Evolutionary conservation across 2,329 filamentous ascomycete genomes (phyloP).

Genomic region (Botrytis porri): DNA sequence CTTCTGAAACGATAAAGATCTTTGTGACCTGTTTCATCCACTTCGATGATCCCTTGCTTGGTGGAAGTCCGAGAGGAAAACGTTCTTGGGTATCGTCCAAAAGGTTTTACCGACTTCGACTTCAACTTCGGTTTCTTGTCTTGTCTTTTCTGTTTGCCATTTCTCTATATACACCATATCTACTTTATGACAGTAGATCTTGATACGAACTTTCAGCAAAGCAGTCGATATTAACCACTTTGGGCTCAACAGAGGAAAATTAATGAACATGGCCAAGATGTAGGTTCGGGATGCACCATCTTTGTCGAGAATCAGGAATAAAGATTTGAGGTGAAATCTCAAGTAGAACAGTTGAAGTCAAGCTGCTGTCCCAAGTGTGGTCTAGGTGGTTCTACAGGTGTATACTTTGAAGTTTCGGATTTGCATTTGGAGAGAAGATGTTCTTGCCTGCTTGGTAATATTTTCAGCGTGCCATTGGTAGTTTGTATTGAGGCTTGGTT

Average conservation of each 20-base stretch:
- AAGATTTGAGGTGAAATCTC: not conserved
- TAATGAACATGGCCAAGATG: not conserved
- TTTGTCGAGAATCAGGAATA: fast-evolving
- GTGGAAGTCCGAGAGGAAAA: not conserved
- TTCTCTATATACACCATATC: not conserved
- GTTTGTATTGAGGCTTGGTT: not conserved
- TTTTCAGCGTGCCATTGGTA: not conserved
- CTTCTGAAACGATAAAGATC: too few relatives aligned
- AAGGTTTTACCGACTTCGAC: not conserved
- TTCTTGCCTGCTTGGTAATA: not conserved
- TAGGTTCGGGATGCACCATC: not conserved
- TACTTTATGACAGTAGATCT: not conserved
- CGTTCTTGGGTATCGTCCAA: too few relatives aligned
- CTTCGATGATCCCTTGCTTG: too few relatives aligned
- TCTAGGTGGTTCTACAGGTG: not conserved
- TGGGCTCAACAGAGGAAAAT: not conserved
- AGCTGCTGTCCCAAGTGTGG: too few relatives aligned
- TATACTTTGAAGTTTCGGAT: not conserved
- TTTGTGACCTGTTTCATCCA: not conserved
- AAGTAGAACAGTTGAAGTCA: not conserved
- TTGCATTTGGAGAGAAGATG: too few relatives aligned
- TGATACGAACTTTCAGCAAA: not conserved
- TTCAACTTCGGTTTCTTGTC: not conserved
- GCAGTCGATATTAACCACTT: not conserved
- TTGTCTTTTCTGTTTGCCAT: not conserved